Evolutionary conservation across 129 eudicot species (phyloP).

Genomic region (Flaveria linearis): DNA sequence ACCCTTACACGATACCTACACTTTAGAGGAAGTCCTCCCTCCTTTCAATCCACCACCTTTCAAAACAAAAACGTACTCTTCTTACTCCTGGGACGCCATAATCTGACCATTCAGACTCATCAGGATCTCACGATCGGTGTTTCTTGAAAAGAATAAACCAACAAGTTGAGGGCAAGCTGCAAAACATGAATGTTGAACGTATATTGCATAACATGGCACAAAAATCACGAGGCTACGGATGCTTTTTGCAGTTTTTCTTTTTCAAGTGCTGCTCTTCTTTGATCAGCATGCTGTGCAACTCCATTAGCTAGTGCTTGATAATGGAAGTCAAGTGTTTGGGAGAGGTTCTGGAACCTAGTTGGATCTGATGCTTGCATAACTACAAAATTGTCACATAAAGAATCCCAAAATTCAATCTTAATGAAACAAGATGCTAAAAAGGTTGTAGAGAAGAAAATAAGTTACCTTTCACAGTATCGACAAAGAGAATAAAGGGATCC

Average conservation of each 20-base stretch:
- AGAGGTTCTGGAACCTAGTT: conserved; percentile 74
- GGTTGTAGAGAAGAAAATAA: background rate
- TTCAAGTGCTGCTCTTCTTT: conserved; percentile 71
- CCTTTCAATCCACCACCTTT: conserved; percentile 32
- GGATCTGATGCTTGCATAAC: conserved; percentile 84
- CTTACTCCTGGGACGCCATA: conserved; percentile 14
- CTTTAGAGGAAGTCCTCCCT: conserved; percentile 5
- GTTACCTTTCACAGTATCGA: conserved; percentile 75
- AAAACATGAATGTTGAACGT: background rate
- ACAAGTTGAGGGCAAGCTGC: conserved; percentile 15
- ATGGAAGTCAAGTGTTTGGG: conserved; percentile 76
- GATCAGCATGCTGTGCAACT: conserved; percentile 91
- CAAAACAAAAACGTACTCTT: conserved; percentile 32
- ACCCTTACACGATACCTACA: background rate
- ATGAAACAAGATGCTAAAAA: background rate
- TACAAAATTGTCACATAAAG: conserved; percentile 16
- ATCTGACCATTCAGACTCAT: conserved; percentile 31
- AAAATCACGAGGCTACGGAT: conserved; percentile 48
- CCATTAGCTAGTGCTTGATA: conserved; percentile 89
- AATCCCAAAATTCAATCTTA: background rate
- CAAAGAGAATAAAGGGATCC: conserved; percentile 90
- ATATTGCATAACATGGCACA: background rate
- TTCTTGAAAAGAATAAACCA: conserved; percentile 26
- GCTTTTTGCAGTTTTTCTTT: conserved; percentile 77
- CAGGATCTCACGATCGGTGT: conserved; percentile 19